Conservation (phyloP, 2,329 filamentous ascomycete species). For the Metarhizium anisopliae region DNA sequence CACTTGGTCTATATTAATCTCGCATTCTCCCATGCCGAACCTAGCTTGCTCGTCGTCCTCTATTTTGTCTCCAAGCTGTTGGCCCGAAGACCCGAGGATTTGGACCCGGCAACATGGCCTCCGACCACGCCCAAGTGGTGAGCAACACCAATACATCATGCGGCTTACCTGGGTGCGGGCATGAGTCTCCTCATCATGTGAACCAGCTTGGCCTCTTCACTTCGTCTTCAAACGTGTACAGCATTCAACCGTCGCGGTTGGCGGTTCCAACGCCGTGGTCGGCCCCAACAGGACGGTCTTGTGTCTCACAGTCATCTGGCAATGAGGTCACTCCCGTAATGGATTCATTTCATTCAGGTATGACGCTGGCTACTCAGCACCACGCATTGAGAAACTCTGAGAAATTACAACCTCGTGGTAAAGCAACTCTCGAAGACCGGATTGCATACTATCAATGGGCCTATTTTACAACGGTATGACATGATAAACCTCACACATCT, state of each 20-base stretch:
- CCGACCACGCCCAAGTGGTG: conserved; percentile 21
- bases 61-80: conserved; percentile 41
- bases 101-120: conserved; percentile 30
- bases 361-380: conserved; percentile 4
- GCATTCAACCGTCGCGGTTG: not conserved
- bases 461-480: conserved; percentile 55
- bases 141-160: conserved; percentile 6
- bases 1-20: conserved; percentile 44
- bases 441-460: conserved; percentile 57
- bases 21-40: conserved; percentile 39
- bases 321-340: too few species aligned
- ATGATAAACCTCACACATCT: not conserved
- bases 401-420: conserved; percentile 15
- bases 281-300: not conserved
- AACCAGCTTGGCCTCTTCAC: conserved; percentile 20
- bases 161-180: conserved; percentile 16
- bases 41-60: conserved; percentile 34
- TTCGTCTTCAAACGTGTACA: conserved; percentile 7
- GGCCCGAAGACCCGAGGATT: conserved; percentile 36
- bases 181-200: conserved; percentile 22
- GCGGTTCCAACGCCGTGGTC: not conserved
- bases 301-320: not conserved
- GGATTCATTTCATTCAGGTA: not conserved
- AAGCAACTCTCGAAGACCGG: conserved; percentile 34
- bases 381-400: conserved; percentile 23